Conservation (phyloP, 1,139 yeast species). For the Hyphopichia fennica region DNA sequence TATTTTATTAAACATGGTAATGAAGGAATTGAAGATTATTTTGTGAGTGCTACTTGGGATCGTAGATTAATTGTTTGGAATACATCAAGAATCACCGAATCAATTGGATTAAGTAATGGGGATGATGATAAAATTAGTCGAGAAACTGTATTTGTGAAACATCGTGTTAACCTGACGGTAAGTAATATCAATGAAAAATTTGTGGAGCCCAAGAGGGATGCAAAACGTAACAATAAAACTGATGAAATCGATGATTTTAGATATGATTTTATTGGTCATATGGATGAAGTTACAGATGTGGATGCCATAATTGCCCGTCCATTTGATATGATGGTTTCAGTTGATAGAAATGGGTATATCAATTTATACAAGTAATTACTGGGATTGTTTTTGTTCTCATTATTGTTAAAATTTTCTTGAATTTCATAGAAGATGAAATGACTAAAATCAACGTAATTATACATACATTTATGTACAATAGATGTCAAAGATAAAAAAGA, state of each 20-base stretch:
- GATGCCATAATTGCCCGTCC: conserved; percentile 48
- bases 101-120: conserved; percentile 18
- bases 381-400: too few species aligned
- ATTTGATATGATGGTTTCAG: conserved; percentile 60
- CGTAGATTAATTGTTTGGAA: conserved; percentile 36
- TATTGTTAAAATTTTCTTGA: too few species aligned
- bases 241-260: neutral
- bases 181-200: conserved; percentile 12
- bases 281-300: conserved; percentile 51
- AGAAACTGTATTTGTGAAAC: conserved; percentile 9
- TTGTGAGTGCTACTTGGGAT: conserved; percentile 29
- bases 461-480: too few species aligned
- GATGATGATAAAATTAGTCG: neutral
- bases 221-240: conserved; percentile 26
- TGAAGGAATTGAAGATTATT: conserved; percentile 6
- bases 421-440: too few species aligned
- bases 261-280: neutral
- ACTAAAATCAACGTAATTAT: too few species aligned
- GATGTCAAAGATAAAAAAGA: too few species aligned
- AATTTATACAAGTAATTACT: conserved; percentile 51
- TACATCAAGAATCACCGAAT: conserved; percentile 21
- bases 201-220: conserved; percentile 11
- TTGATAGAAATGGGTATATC: conserved; percentile 61
- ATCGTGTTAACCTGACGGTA: conserved; percentile 12
- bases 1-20: conserved; percentile 3